These are phyloP conservation scores for Malassezia globosa DNA, from an alignment of 1,284 basidiomycete genomes.

Conservation along the genomic window DNA sequence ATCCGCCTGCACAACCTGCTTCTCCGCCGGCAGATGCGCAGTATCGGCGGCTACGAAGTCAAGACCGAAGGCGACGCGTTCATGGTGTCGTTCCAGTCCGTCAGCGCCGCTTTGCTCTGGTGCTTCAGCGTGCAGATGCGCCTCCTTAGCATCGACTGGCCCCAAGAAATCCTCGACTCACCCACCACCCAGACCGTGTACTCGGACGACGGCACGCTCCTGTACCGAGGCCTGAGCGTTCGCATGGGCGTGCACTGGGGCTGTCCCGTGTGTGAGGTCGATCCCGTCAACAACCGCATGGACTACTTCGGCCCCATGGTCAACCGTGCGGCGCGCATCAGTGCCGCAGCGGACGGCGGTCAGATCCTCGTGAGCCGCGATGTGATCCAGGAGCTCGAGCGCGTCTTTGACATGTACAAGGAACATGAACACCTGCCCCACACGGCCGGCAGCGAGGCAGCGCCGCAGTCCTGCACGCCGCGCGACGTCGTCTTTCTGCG, in stretches of 20 bases:
- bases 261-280: conserved; percentile 75
- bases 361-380: conserved; percentile 89
- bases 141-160: conserved; percentile 80
- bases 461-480: conserved; percentile 42
- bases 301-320: conserved; percentile 54
- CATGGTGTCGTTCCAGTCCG: conserved; percentile 90
- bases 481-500: conserved; percentile 59
- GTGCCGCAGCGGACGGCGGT: conserved; percentile 73
- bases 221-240: conserved; percentile 81
- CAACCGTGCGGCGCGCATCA: conserved; percentile 66
- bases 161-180: conserved; percentile 80
- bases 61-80: conserved; percentile 99
- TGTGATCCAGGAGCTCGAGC: conserved; percentile 50
- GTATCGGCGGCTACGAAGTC: conserved; percentile 94
- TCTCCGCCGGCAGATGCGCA: conserved; percentile 71
- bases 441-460: not conserved
- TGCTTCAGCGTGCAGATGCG: conserved; percentile 77
- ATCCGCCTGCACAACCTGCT: conserved; percentile 84
- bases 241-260: conserved; percentile 98
- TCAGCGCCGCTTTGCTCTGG: conserved; percentile 80
- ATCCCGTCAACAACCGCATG: conserved; percentile 91
- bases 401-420: conserved; percentile 28
- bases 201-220: conserved; percentile 60
- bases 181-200: conserved; percentile 76
- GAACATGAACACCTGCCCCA: conserved; percentile 1